These are phyloP conservation scores for Yamadazyma triangularis DNA, from an alignment of 1,139 yeast genomes.

Conservation along the genomic window DNA sequence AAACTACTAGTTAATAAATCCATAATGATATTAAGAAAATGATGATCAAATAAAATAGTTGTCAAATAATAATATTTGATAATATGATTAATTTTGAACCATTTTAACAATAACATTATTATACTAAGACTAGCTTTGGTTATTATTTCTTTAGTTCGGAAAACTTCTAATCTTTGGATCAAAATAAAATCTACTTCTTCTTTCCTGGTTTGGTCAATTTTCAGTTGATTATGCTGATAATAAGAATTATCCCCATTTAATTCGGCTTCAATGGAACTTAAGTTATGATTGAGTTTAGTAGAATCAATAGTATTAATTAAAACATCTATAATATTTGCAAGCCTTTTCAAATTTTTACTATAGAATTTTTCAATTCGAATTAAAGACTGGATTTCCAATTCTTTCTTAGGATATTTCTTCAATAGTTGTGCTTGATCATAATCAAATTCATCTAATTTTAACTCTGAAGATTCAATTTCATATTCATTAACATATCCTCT, in stretches of 20 bases:
- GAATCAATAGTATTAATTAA: slow-evolving; percentile 58
- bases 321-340: slow-evolving; percentile 62
- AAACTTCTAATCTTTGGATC: slow-evolving; percentile 47
- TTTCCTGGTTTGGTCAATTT: slow-evolving; percentile 15
- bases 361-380: slow-evolving; percentile 62
- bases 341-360: slow-evolving; percentile 42
- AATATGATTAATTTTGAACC: slow-evolving; percentile 79
- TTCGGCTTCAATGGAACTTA: slow-evolving; percentile 36
- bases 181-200: slow-evolving; percentile 23
- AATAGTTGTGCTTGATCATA: slow-evolving; percentile 14
- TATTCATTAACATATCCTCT: slow-evolving; percentile 54
- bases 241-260: slow-evolving; percentile 33
- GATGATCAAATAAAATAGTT: slow-evolving; percentile 70
- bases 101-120: slow-evolving; percentile 50
- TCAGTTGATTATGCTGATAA: slow-evolving; percentile 12
- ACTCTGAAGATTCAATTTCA: slow-evolving; percentile 5
- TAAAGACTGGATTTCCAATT: slow-evolving; percentile 39
- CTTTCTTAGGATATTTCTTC: slow-evolving; percentile 26
- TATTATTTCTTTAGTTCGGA: slow-evolving; percentile 59
- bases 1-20: slow-evolving; percentile 38
- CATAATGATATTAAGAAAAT: slow-evolving; percentile 44
- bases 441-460: slow-evolving; percentile 15
- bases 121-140: slow-evolving; percentile 60
- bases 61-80: slow-evolving; percentile 74
- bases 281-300: slow-evolving; percentile 33